These are phyloP conservation scores for Blastocystis sp. DNA, from an alignment of 352 stramenopile species.

Conservation along the genomic window DNA sequence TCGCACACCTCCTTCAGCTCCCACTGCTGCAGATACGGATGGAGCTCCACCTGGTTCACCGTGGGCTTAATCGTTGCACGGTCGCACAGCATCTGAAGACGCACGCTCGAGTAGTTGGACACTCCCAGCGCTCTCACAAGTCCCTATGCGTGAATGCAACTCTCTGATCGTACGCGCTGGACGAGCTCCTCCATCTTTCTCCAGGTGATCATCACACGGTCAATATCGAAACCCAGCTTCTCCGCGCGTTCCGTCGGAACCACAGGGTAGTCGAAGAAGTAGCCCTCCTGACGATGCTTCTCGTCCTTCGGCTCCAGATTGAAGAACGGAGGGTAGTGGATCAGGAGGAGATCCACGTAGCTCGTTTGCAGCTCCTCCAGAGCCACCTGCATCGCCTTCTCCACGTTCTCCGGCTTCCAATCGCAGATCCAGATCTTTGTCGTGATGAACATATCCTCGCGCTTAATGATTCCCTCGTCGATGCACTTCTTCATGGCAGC, in stretches of 20 bases:
- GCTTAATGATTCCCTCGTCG: conserved; percentile 39
- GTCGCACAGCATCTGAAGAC: conserved; percentile 62
- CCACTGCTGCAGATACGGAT: conserved; percentile 66
- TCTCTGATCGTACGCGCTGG: conserved; percentile 60
- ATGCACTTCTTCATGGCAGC: conserved; percentile 60
- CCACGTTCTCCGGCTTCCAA: conserved; percentile 66
- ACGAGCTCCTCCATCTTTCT: conserved; percentile 67
- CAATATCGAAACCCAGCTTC: conserved; percentile 65
- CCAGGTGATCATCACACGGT: conserved; percentile 64
- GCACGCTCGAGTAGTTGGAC: conserved; percentile 65
- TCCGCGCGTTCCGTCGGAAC: background rate
- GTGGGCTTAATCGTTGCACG: conserved; percentile 63
- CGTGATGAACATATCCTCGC: conserved; percentile 57
- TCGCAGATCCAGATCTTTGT: conserved; percentile 62
- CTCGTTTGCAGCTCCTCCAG: conserved; percentile 27
- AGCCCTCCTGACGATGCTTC: background rate
- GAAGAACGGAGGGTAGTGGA: conserved; percentile 23
- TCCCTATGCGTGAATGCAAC: conserved; percentile 11
- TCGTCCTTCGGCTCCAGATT: conserved; percentile 6
- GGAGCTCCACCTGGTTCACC: conserved; percentile 70
- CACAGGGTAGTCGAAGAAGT: conserved; percentile 6
- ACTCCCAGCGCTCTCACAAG: conserved; percentile 64
- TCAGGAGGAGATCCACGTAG: conserved; percentile 47
- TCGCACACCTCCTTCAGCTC: conserved; percentile 65
- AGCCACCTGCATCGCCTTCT: conserved; percentile 59